Evolutionary conservation across 805 yeast species (phyloP).

Genomic region (Monosporozyma yasuniensis): DNA sequence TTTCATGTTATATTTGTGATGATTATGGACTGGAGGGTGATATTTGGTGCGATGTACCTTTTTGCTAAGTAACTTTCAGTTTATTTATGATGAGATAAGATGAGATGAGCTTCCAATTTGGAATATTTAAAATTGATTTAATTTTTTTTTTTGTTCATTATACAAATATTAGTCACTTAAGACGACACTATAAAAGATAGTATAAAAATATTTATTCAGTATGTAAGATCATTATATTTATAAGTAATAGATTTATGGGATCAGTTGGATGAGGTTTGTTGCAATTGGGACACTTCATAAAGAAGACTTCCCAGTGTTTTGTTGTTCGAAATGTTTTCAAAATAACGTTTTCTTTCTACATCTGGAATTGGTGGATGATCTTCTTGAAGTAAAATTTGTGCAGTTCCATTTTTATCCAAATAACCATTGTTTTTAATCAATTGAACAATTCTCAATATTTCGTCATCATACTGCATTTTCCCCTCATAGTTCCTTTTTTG

Average conservation of each 20-base stretch:
- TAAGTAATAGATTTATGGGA: not conserved
- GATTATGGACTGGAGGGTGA: too few species aligned
- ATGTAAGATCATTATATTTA: not conserved
- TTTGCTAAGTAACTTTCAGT: too few species aligned
- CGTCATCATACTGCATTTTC: conserved; percentile 8
- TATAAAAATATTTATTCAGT: too few species aligned
- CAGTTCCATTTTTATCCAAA: conserved; percentile 1
- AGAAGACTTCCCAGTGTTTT: not conserved
- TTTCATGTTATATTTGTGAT: conserved; percentile 44
- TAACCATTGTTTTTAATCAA: conserved; percentile 21
- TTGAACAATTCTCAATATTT: conserved; percentile 19
- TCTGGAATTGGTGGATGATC: not conserved
- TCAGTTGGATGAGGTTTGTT: not conserved
- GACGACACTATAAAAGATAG: not conserved
- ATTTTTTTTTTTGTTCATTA: not conserved
- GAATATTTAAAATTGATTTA: not conserved
- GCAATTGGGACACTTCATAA: not conserved
- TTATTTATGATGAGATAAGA: not conserved
- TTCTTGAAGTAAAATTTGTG: conserved; percentile 10
- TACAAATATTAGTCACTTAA: too few species aligned
- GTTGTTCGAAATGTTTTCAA: not conserved
- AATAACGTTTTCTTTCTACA: not conserved
- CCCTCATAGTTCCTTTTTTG: conserved; percentile 6
- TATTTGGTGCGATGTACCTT: not conserved
- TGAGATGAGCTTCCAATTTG: conserved; percentile 1